Base-by-base conservation (phyloP, 768 basidiomycete species). In the Melanogaster broomeanus region DNA sequence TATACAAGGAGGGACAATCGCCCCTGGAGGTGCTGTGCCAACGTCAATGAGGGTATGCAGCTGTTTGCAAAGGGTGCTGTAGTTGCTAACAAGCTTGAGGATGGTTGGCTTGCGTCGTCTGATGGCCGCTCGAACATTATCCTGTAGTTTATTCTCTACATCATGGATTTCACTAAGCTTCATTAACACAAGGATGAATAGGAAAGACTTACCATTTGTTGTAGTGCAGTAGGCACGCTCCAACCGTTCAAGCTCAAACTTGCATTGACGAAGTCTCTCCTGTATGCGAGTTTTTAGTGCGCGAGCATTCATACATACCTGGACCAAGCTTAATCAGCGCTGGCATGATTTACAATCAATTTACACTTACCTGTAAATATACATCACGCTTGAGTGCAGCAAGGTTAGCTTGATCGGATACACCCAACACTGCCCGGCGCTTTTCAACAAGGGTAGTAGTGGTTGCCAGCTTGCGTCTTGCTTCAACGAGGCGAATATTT, bases 71-170 rank as follows among this genome's bases (percentile, higher is more conserved):
- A 69, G 51, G 6, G 51, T 58, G 49, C 72, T 74, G 53, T 69
- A 72, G 6, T 60, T 55, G 1, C 27, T 45, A 6, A 58, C 67
- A 4, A 67, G 42, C 10, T 53, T 48, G 8, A 49, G 37, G 24
- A 71, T 69, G 2, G 56, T 57, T 10, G 66, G 67, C 18, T 72
- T 65, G 10, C 66, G 56, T 3, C 57, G 40, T 18, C 62, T 60
- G 3, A 70, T 52, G 4, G 61, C 55, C n/a, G 57, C 19, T 27
- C 66, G 48, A 11, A 64, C 65, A 55, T 72, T 67, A 8, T 45
- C 45, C 11, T 60, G 50, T 6, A 72, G 31, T 24, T 69, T 67
- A 6, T 57, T 21, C 13, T 67, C 67, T 67, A 48, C 24, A 38
- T 22, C 34, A 34, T 39, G 16, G 16, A 12, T 33, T n/a, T 52